A percentile compares a stretch with the other conserved stretches of the same genome.
These are phyloP conservation scores for Trypanosoma scelopori DNA, from an alignment of 208 protist species.

Conservation along the genomic window DNA sequence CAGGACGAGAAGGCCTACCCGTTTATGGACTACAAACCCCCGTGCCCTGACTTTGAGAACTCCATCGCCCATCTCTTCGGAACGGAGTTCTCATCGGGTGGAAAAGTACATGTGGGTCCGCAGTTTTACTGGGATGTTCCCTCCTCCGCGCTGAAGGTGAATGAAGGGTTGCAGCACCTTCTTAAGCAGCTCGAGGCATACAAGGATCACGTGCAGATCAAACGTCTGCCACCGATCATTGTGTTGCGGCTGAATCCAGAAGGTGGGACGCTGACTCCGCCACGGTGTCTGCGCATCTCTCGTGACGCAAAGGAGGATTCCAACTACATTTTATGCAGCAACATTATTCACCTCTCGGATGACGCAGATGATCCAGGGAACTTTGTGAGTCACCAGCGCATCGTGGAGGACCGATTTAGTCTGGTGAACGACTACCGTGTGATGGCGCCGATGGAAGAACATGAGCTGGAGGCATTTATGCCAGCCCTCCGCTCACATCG, in stretches of 20 bases:
- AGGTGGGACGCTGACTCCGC: slow-evolving; percentile 83
- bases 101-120: slow-evolving; percentile 69
- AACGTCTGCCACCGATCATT: slow-evolving; percentile 86
- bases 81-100: slow-evolving; percentile 78
- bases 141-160: slow-evolving; percentile 84
- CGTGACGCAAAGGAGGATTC: slow-evolving; percentile 79
- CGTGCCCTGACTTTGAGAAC: slow-evolving; percentile 61
- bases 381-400: slow-evolving; percentile 88
- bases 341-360: slow-evolving; percentile 87
- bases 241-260: slow-evolving; percentile 89
- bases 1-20: slow-evolving; percentile 80
- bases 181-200: slow-evolving; percentile 85
- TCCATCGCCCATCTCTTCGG: slow-evolving; percentile 82
- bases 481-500: slow-evolving; percentile 78
- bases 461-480: slow-evolving; percentile 71
- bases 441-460: slow-evolving; percentile 67
- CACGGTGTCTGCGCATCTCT: slow-evolving; percentile 80
- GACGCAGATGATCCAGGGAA: slow-evolving; percentile 84
- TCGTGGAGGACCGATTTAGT: slow-evolving; percentile 76
- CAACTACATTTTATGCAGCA: slow-evolving; percentile 88
- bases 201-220: slow-evolving; percentile 81
- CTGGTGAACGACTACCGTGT: slow-evolving; percentile 91
- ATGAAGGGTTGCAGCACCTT: slow-evolving; percentile 89
- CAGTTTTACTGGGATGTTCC: slow-evolving; percentile 91
- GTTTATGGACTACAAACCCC: slow-evolving; percentile 62